phyloP scores from a whole-genome alignment of 1,284 basidiomycete species.

The Rhodotorula sp. region DNA sequence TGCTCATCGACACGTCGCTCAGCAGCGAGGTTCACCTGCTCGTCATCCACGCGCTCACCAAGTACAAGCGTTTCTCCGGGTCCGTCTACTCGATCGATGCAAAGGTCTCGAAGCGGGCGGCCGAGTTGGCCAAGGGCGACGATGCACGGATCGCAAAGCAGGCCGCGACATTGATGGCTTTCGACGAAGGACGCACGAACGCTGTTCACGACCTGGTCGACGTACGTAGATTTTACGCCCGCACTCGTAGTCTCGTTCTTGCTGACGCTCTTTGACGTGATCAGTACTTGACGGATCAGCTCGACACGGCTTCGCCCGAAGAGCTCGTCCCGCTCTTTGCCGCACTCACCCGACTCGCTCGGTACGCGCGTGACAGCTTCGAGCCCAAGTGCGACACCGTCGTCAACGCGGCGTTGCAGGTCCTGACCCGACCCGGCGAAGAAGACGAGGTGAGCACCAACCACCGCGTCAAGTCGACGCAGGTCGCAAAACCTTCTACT shows the following conservation, averaged over 20 bases:
- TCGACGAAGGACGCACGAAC: constrained; percentile 53
- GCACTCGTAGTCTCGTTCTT: not conserved
- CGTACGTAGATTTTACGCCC: constrained; percentile 54
- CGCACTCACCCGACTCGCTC: constrained; percentile 72
- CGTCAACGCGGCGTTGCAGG: constrained; percentile 68
- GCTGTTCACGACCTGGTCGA: constrained; percentile 61
- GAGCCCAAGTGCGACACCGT: constrained; percentile 73
- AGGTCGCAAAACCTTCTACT: not conserved
- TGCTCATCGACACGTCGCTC: constrained; percentile 52
- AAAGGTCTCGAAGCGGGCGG: constrained; percentile 62
- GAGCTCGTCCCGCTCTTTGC: constrained; percentile 66
- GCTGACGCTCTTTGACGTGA: constrained; percentile 25
- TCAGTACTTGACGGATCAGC: constrained; percentile 61
- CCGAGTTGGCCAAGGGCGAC: constrained; percentile 62
- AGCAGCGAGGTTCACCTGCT: constrained; percentile 61
- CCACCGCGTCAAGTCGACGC: too few species aligned
- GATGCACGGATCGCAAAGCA: constrained; percentile 65
- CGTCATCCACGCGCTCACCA: constrained; percentile 71
- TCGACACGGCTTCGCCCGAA: constrained; percentile 59
- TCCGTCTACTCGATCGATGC: constrained; percentile 62
- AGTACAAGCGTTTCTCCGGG: constrained; percentile 62
- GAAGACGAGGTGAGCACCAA: constrained; percentile 52
- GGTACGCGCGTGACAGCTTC: constrained; percentile 64
- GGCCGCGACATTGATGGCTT: constrained; percentile 72
- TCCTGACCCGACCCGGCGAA: constrained; percentile 63